Base-by-base conservation (phyloP, 2,329 filamentous ascomycete genomes). In the Septoria linicola region DNA sequence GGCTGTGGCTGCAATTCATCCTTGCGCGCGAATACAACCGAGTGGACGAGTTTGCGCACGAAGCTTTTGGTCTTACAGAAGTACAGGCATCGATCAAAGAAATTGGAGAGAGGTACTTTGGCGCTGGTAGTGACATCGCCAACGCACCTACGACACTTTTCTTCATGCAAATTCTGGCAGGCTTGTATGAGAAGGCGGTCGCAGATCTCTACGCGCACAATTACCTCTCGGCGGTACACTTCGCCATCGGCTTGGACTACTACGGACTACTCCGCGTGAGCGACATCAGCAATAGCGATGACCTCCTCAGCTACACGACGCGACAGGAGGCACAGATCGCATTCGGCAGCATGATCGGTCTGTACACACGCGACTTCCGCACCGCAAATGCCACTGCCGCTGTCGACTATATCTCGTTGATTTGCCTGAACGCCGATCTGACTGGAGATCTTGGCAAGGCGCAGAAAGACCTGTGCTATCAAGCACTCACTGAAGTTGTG, bases 361-460 rank as follows among this genome's bases (percentile, higher is more conserved):
- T 93, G 69, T 99, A 99, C 75, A 99, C 95, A 3, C 83, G 87
- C 47, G 91, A 96, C 70, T 99, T 99, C 81, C 86, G 93, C 45
- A 89, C 89, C 23, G 91, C 90, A 16, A 85, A 95, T 64, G 87
- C 90, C 5, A 87, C 88, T 51, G 88, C 89, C 27, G 93, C 95
- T 2, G 88, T 95, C 14, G 93, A 99, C 69, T 99, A 99, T 69
- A 82, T 99, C 41, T 82, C 85, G 4, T 75, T 99, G 51, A 91
- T 99, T 64, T 96, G 89, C 69, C 81, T 99, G 50, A 97, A 97
- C 67, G 82, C 85, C 42, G 92, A 96, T 68, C 76, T 95, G 36
- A 81, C 79, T 20, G 87, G 85, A 16, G 81, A 88, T 50, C 77
- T 85, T 4, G 90, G 89, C 50, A 83, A 81, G 54, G 84, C 85